These are phyloP conservation scores for Hymenoscyphus repandus DNA, from an alignment of 2,329 filamentous ascomycete species.

Conservation along the genomic window DNA sequence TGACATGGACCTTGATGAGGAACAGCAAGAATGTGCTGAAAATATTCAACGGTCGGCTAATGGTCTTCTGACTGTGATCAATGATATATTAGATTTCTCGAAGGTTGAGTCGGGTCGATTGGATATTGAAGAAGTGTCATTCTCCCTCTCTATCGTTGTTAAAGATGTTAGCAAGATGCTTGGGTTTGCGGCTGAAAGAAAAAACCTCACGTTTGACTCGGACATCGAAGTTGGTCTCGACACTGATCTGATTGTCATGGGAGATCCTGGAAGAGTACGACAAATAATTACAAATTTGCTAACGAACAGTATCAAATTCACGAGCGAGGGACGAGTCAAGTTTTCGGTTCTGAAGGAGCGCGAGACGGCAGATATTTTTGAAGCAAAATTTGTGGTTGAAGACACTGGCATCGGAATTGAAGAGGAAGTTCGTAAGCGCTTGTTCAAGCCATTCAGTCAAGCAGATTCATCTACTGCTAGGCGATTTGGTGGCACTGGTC, in stretches of 20 bases:
- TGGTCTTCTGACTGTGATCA: slow-evolving; percentile 79
- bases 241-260: slow-evolving; percentile 71
- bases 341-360: slow-evolving; percentile 59
- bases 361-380: slow-evolving; percentile 59
- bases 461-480: slow-evolving; percentile 75
- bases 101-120: slow-evolving; percentile 75
- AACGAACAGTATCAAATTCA: slow-evolving; percentile 74
- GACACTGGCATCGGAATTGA: slow-evolving; percentile 81
- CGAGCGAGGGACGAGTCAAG: slow-evolving; percentile 60
- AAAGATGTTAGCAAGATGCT: slow-evolving; percentile 84
- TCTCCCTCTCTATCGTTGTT: slow-evolving; percentile 67
- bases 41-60: slow-evolving; percentile 78
- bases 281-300: slow-evolving; percentile 79
- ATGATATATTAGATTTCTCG: slow-evolving; percentile 86
- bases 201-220: slow-evolving; percentile 67
- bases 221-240: slow-evolving; percentile 55
- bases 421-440: slow-evolving; percentile 64
- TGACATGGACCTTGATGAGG: slow-evolving; percentile 61
- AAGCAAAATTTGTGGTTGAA: slow-evolving; percentile 66
- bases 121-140: slow-evolving; percentile 76
- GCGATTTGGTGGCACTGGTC: slow-evolving; percentile 72
- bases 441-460: slow-evolving; percentile 79
- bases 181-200: slow-evolving; percentile 74
- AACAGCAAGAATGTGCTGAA: slow-evolving; percentile 69
- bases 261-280: slow-evolving; percentile 76